A percentile compares a stretch with the other conserved stretches of the same genome.
Conservation (phyloP, 495 filamentous ascomycete genomes). For the Aspergillus steynii region DNA sequence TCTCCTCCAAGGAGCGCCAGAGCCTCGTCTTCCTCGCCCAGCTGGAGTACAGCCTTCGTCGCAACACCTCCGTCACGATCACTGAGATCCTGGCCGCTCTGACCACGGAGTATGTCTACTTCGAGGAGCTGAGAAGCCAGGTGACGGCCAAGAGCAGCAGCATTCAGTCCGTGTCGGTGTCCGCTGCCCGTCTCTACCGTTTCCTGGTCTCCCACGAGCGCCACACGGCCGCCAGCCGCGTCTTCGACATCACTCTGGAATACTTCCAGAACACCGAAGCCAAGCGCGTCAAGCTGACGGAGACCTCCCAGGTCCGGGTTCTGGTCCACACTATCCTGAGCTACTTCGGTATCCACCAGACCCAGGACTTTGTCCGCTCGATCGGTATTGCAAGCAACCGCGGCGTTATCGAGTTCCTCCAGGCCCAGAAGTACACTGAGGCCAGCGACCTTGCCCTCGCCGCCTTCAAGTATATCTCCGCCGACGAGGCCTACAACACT, state of each 20-base stretch:
- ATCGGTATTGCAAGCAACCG: constrained; percentile 37
- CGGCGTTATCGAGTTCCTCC: constrained; percentile 30
- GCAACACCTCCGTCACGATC: constrained; percentile 25
- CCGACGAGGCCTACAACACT: constrained; percentile 20
- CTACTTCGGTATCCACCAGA: constrained; percentile 36
- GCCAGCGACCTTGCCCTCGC: constrained; percentile 37
- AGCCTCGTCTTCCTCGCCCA: constrained; percentile 43
- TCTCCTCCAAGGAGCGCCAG: constrained; percentile 37
- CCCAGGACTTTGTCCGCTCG: constrained; percentile 37
- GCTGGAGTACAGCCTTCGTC: constrained; percentile 35
- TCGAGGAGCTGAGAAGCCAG: constrained; percentile 37
- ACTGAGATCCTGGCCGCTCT: constrained; percentile 39
- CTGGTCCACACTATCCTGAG: constrained; percentile 32
- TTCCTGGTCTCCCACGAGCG: constrained; percentile 35
- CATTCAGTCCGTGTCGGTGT: constrained; percentile 28
- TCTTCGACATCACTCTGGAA: constrained; percentile 26
- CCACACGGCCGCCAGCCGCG: constrained; percentile 24
- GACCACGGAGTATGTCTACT: constrained; percentile 43
- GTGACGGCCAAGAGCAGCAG: constrained; percentile 30
- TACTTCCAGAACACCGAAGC: constrained; percentile 38
- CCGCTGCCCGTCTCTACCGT: constrained; percentile 35
- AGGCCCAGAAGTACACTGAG: constrained; percentile 26
- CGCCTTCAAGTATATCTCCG: constrained; percentile 28
- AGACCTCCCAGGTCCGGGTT: constrained; percentile 26
- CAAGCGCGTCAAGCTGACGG: constrained; percentile 33